These are phyloP conservation scores for Malus hybrid DNA, from an alignment of 331 rosid genomes.

Conservation along the genomic window DNA sequence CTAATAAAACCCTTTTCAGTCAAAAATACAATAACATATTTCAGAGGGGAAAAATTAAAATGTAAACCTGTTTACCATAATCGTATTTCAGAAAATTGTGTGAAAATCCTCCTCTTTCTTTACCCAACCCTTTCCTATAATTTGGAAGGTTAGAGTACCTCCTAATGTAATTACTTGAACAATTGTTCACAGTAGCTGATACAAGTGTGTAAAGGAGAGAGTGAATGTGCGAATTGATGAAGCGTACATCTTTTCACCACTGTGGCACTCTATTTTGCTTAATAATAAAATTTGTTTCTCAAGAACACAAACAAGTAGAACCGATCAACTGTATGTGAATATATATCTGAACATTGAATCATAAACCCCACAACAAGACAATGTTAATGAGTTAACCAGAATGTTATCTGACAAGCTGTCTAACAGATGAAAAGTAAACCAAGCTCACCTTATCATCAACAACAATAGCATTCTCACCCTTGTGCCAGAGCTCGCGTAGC, in stretches of 20 bases:
- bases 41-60: background rate
- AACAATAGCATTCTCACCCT: constrained; percentile 44
- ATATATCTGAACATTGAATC: background rate
- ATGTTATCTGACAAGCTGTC: background rate
- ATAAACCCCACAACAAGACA: background rate
- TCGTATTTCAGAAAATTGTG: background rate
- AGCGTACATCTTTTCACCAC: background rate
- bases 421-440: background rate
- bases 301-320: background rate
- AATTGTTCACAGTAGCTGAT: background rate
- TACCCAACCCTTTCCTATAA: background rate
- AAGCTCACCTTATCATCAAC: constrained; percentile 51
- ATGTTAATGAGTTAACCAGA: background rate
- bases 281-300: background rate
- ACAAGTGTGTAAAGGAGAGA: background rate
- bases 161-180: background rate
- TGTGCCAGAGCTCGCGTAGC: constrained; percentile 41
- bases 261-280: background rate
- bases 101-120: background rate
- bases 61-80: background rate
- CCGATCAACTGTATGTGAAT: background rate
- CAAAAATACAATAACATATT: background rate
- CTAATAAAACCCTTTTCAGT: background rate
- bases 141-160: background rate
- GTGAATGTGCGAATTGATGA: background rate